Base-by-base conservation (phyloP, 2,329 filamentous ascomycete genomes). In the Eurotiales sp. region DNA sequence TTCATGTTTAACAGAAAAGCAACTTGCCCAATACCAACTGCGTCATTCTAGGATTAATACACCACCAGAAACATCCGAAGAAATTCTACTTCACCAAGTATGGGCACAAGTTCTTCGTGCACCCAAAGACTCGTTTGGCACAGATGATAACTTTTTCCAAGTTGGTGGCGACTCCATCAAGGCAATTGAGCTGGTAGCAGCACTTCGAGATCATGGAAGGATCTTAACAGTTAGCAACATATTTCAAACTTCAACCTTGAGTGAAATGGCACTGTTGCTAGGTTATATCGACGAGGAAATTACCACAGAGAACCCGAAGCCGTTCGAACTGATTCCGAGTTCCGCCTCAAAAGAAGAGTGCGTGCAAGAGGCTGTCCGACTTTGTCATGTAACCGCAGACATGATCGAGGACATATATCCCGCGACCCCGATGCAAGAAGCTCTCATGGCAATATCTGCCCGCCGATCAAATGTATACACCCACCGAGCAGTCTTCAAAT, bases 31-130 rank as follows among this genome's bases (percentile, higher is more conserved):
- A n/a, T n/a, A n/a, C n/a, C n/a, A n/a, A n/a, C n/a, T n/a, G n/a
- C n/a, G n/a, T n/a, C n/a, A n/a, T n/a, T n/a, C n/a, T n/a, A n/a
- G n/a, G n/a, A n/a, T n/a, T n/a, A n/a, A n/a, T n/a, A n/a, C n/a
- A n/a, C 49, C 52, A 77, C 11, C 67, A 70, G 41, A 30, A 29
- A 54, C 56, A 5, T 8, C 21, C 22, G 29, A 21, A n/a, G 58
- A 60, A 46, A 15, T 27, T 7, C 32, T 21, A 36, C 15, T 59
- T 14, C 56, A 44, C 25, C 11, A 52, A 22, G 36, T 60, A 11
- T 63, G 58, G 58, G 51, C 56, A 15, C 52, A 56, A 3, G 45
- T 60, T 11, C 55, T 64, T 3, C 51, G 55, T 5, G 25, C 63
- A 10, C 37, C 51, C 3, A n/a, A 48, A 4, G 55, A 55, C 1